These are phyloP conservation scores for Phylloporus sp. DNA, from an alignment of 768 basidiomycete genomes.

Conservation along the genomic window DNA sequence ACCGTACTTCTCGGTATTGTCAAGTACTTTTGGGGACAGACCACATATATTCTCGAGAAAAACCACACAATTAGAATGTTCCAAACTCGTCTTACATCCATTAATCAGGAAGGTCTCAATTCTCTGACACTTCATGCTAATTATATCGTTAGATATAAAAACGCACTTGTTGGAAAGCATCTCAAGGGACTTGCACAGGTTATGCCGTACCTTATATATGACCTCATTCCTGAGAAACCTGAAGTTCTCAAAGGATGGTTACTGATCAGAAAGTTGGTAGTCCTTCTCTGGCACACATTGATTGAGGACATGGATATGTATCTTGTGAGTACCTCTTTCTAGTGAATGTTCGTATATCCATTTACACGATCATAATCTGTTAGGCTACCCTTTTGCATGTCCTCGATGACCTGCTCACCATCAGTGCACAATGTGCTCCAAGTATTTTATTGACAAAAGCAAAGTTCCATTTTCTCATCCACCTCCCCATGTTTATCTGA, in stretches of 20 bases:
- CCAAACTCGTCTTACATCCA: slow-evolving; percentile 22
- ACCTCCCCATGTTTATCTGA: slow-evolving; percentile 24
- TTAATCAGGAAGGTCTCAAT: slow-evolving; percentile 23
- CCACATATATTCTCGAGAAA: slow-evolving; percentile 20
- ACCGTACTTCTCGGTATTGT: slow-evolving; percentile 32
- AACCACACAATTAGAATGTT: slow-evolving; percentile 14
- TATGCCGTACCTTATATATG: slow-evolving; percentile 28
- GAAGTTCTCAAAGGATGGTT: slow-evolving; percentile 28
- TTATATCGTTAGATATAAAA: slow-evolving; percentile 31
- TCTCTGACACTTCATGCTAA: slow-evolving; percentile 21
- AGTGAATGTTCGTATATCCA: not conserved
- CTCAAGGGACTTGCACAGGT: slow-evolving; percentile 30
- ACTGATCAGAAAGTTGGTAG: slow-evolving; percentile 31
- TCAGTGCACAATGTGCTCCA: not conserved
- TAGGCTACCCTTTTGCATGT: not conserved
- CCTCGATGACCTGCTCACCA: not conserved
- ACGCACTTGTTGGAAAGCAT: slow-evolving; percentile 30
- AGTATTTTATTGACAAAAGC: not conserved
- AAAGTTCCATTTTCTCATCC: slow-evolving; percentile 24
- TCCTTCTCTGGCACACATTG: slow-evolving; percentile 39
- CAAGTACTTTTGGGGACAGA: slow-evolving; percentile 34
- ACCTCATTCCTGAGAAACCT: slow-evolving; percentile 23
- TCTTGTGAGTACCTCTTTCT: slow-evolving; percentile 14
- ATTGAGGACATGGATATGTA: slow-evolving; percentile 37
- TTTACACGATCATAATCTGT: not conserved